These are phyloP conservation scores for Dentipellis fragilis DNA, from an alignment of 768 basidiomycete species.

Conservation along the genomic window DNA sequence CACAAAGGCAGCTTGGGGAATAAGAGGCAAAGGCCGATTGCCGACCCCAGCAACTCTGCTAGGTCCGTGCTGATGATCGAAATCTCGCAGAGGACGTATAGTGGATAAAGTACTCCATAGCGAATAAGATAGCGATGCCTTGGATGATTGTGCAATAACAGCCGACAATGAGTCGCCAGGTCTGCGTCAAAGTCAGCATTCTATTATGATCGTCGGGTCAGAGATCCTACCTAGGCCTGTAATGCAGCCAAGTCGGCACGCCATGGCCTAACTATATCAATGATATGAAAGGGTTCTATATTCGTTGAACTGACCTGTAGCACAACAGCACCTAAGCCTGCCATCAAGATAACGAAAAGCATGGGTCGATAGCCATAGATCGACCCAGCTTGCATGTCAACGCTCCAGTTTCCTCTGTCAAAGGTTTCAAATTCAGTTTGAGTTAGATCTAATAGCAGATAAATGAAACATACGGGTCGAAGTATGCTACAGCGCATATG, in stretches of 20 bases:
- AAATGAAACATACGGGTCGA: constrained; percentile 59
- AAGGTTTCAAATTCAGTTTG: not conserved
- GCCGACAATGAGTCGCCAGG: constrained; percentile 37
- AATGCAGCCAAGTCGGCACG: constrained; percentile 73
- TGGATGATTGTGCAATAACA: constrained; percentile 35
- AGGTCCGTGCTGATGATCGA: constrained; percentile 50
- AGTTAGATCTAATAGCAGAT: too few relatives aligned
- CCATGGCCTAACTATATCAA: constrained; percentile 43
- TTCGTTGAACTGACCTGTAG: constrained; percentile 47
- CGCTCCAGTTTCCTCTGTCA: constrained; percentile 69
- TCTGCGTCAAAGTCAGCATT: constrained; percentile 18
- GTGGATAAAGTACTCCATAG: constrained; percentile 33
- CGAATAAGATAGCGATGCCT: constrained; percentile 27
- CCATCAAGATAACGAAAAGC: constrained; percentile 66
- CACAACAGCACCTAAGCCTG: constrained; percentile 75
- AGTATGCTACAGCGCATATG: constrained; percentile 82
- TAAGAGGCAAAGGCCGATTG: constrained; percentile 46
- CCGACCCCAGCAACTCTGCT: constrained; percentile 51
- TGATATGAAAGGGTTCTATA: not conserved
- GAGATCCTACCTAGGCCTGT: constrained; percentile 58
- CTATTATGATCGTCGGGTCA: not conserved
- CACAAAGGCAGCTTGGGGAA: constrained; percentile 40
- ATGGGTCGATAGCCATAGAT: constrained; percentile 78
- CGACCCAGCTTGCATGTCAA: constrained; percentile 82
- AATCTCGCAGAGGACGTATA: constrained; percentile 34